These are phyloP conservation scores for Pseudogymnoascus sp. DNA, from an alignment of 2,329 filamentous ascomycete species.

Conservation along the genomic window DNA sequence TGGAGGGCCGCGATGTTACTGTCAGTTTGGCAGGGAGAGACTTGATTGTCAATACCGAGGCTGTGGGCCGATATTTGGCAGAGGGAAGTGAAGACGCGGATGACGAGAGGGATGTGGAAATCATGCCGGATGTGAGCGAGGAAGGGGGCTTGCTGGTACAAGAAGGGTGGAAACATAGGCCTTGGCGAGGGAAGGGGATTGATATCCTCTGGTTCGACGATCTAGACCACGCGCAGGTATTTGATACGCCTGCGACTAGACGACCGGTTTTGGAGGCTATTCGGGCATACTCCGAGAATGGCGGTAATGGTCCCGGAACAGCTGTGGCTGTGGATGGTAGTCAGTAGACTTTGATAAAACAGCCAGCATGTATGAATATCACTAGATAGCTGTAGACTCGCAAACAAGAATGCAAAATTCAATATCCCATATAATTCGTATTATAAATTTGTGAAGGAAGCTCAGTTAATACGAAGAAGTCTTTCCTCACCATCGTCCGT, in stretches of 20 bases:
- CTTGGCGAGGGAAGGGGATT: conserved; percentile 24
- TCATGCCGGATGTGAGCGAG: conserved; percentile 5
- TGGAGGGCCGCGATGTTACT: conserved; percentile 33
- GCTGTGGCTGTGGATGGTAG: neutral
- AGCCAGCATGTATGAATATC: neutral
- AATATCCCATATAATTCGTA: neutral
- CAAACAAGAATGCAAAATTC: neutral
- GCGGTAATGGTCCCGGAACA: neutral
- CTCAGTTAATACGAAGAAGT: neutral
- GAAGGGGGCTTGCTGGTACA: conserved; percentile 14
- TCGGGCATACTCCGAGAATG: conserved; percentile 18
- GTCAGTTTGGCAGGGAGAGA: conserved; percentile 44
- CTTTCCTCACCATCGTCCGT: no score
- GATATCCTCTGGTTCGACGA: conserved; percentile 48
- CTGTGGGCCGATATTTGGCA: conserved; percentile 43
- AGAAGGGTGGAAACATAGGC: conserved; percentile 27
- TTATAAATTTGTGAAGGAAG: neutral
- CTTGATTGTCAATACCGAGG: conserved; percentile 46
- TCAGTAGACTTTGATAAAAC: neutral
- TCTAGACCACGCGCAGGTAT: conserved; percentile 50
- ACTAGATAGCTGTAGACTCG: neutral
- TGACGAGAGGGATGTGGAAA: conserved; percentile 18
- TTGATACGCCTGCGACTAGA: conserved; percentile 32
- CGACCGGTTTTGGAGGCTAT: conserved; percentile 28
- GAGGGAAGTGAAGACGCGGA: conserved; percentile 8